Percentiles rank a stretch among this genome's conserved stretches.
Conservation (phyloP, 2,329 filamentous ascomycete species). For the Helotiales sp. region DNA sequence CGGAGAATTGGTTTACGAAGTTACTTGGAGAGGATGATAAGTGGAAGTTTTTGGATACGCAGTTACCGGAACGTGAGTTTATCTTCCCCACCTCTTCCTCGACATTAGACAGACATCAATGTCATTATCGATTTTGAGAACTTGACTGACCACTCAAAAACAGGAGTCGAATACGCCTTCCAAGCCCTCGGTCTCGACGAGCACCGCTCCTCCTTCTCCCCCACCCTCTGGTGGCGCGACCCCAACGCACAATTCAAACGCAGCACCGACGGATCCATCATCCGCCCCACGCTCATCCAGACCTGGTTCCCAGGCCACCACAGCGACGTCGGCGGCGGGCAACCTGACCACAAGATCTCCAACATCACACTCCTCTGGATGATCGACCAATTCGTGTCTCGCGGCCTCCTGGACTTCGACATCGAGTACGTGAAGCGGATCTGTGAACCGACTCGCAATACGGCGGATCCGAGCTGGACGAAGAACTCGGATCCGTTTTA, state of each 20-base stretch:
- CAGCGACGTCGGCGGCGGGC: conserved; percentile 26
- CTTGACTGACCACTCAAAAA: conserved; percentile 6
- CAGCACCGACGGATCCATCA: neutral
- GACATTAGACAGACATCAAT: neutral
- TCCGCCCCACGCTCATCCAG: conserved; percentile 19
- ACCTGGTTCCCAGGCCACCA: conserved; percentile 35
- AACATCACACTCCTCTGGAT: conserved; percentile 8
- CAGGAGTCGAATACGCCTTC: conserved; percentile 51
- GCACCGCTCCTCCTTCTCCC: conserved; percentile 45
- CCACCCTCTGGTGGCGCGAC: conserved; percentile 44
- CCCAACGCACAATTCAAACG: neutral
- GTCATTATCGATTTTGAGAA: neutral
- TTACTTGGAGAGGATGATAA: neutral
- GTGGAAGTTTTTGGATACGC: conserved; percentile 8
- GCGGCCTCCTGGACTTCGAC: neutral
- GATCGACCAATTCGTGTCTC: conserved; percentile 1
- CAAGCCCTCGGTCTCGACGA: conserved; percentile 56
- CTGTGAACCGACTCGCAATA: neutral
- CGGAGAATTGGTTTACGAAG: conserved; percentile 16
- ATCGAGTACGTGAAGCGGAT: conserved; percentile 5
- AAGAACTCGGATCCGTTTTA: neutral
- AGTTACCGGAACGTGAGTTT: neutral
- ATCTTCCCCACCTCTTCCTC: neutral
- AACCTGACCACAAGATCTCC: neutral
- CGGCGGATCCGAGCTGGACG: neutral